phyloP scores from a whole-genome alignment of 2,329 filamentous ascomycete genomes.

The Verticillium isaacii region DNA sequence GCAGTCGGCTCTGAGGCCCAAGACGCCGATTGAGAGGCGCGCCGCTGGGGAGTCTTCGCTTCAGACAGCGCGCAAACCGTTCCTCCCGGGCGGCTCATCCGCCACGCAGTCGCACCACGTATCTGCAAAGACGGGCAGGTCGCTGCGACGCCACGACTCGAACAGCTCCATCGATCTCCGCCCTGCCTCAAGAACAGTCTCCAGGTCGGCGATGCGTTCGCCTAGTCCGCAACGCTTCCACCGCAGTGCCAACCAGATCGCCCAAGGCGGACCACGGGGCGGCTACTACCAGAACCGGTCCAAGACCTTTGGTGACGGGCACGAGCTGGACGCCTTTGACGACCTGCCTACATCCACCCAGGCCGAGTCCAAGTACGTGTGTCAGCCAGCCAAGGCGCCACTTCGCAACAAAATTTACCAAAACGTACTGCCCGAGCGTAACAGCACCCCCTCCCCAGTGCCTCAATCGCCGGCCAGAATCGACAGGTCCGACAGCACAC shows the following conservation, averaged over 20 bases:
- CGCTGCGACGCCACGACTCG: slow-evolving; percentile 77
- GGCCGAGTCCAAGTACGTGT: slow-evolving; percentile 76
- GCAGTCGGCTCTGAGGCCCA: slow-evolving; percentile 53
- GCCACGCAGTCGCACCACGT: slow-evolving; percentile 74
- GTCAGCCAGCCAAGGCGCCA: slow-evolving; percentile 68
- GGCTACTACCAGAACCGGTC: slow-evolving; percentile 32
- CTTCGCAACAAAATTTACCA: slow-evolving; percentile 54
- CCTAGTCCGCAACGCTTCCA: slow-evolving; percentile 50
- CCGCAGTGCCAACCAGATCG: slow-evolving; percentile 25
- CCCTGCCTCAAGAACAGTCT: slow-evolving; percentile 52
- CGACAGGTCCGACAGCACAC: slow-evolving; percentile 42
- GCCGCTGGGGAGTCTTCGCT: slow-evolving; percentile 45
- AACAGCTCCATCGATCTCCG: slow-evolving; percentile 60
- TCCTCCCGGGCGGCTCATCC: slow-evolving; percentile 72
- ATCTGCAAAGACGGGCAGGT: slow-evolving; percentile 63
- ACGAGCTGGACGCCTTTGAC: slow-evolving; percentile 89
- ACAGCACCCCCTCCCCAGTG: slow-evolving; percentile 46
- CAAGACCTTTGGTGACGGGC: slow-evolving; percentile 83
- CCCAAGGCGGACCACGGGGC: slow-evolving; percentile 13
- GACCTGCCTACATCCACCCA: slow-evolving; percentile 85
- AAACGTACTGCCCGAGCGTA: slow-evolving; percentile 49
- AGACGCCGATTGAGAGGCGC: slow-evolving; percentile 64
- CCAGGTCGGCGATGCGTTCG: slow-evolving; percentile 53
- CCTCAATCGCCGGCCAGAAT: slow-evolving; percentile 49
- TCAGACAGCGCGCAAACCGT: slow-evolving; percentile 61